Conservation (phyloP, 768 basidiomycete species). For the Kondoa malvinella region DNA sequence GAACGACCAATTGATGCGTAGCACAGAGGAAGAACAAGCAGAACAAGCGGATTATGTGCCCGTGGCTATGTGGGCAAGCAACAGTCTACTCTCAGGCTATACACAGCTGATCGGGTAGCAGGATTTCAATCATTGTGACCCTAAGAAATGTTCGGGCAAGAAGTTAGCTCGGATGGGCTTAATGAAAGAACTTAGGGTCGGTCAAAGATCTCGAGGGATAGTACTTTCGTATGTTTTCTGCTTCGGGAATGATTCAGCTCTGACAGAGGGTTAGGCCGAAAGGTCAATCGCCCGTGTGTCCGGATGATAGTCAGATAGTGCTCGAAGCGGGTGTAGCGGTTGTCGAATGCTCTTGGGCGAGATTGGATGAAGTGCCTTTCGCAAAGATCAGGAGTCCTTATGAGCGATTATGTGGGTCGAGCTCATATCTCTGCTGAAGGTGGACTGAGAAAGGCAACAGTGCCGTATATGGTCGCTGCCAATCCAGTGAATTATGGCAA, state of each 20-base stretch:
- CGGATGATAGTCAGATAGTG: conserved; percentile 67
- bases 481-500: conserved; percentile 98
- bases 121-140: conserved; percentile 98
- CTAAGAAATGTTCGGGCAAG: conserved; percentile 70
- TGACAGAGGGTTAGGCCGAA: conserved; percentile 46
- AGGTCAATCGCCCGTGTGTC: conserved; percentile 58
- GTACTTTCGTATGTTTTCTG: conserved; percentile 65
- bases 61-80: conserved; percentile 88
- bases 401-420: conserved; percentile 71
- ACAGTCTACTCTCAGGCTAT: background rate
- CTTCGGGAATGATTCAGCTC: background rate
- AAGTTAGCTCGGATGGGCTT: conserved; percentile 71
- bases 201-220: conserved; percentile 70
- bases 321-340: conserved; percentile 65
- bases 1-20: background rate
- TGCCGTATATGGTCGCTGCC: conserved; percentile 84
- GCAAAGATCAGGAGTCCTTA: conserved; percentile 80
- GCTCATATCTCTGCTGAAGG: background rate
- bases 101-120: conserved; percentile 30
- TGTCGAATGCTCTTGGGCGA: conserved; percentile 98
- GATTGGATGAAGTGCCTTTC: conserved; percentile 86
- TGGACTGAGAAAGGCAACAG: conserved; percentile 35
- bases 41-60: conserved; percentile 38
- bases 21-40: conserved; percentile 2
- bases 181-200: conserved; percentile 65